A percentile compares a stretch with the other conserved stretches of the same genome.
phyloP scores from a whole-genome alignment of 345 rosid genomes.

The Dimocarpus longan region DNA sequence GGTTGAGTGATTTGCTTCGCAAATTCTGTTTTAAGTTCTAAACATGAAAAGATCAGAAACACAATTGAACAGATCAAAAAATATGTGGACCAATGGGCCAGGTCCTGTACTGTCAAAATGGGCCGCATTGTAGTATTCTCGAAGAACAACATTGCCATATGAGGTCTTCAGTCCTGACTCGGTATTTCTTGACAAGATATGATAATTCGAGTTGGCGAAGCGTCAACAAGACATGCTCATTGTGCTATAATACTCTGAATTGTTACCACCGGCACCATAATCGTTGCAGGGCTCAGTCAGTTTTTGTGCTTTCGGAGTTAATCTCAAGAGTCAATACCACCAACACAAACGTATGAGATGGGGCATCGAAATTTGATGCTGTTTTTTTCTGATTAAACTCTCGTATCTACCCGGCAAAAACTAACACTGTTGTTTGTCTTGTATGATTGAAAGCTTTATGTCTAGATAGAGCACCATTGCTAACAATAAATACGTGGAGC shows the following conservation, averaged over 20 bases:
- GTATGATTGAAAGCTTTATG: neutral
- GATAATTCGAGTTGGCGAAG: neutral
- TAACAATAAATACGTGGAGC: constrained; percentile 1
- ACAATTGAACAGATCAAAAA: neutral
- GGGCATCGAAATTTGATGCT: neutral
- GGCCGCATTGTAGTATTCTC: neutral
- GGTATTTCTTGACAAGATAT: neutral
- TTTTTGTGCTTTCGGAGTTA: neutral
- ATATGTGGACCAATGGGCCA: neutral
- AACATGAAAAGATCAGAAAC: too few species aligned
- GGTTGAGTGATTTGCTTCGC: too few species aligned
- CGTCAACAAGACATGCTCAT: neutral
- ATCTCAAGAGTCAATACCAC: neutral
- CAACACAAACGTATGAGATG: neutral
- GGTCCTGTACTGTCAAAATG: neutral
- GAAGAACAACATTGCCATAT: neutral
- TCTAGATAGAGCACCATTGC: neutral
- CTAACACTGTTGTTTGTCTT: neutral
- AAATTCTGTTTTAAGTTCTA: too few species aligned
- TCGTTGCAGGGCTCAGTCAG: neutral
- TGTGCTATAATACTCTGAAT: neutral
- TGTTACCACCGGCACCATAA: neutral
- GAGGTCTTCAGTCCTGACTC: neutral
- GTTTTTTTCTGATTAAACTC: neutral
- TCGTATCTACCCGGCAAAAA: neutral